Evolutionary conservation across 768 basidiomycete genomes (phyloP).

Genomic region (Tulasnella sp.): DNA sequence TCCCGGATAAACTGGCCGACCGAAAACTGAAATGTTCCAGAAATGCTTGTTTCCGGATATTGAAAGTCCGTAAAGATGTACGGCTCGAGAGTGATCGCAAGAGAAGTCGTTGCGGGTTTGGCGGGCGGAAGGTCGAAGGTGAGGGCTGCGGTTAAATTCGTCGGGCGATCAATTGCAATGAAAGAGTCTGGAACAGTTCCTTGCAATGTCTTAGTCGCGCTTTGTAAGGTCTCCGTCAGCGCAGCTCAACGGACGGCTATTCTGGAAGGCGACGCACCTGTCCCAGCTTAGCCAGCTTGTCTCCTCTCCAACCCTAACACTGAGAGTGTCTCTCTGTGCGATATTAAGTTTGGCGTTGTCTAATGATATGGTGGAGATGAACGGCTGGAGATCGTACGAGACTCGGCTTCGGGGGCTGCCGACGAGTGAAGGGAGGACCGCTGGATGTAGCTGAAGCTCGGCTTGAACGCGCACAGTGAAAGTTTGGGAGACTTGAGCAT

Average conservation of each 20-base stretch:
- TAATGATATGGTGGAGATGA: background rate
- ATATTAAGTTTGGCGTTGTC: background rate
- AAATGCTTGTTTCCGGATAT: background rate
- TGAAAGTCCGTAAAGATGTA: slow-evolving; percentile 17
- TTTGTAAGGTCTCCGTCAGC: background rate
- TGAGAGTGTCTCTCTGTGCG: background rate
- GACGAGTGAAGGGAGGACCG: background rate
- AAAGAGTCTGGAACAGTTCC: slow-evolving; percentile 12
- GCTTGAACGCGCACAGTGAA: slow-evolving; percentile 2
- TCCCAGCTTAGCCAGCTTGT: slow-evolving; percentile 16
- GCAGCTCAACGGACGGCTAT: background rate
- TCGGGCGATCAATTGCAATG: background rate
- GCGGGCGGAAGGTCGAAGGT: slow-evolving; percentile 10
- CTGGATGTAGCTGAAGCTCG: background rate
- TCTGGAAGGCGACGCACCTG: background rate
- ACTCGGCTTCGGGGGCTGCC: background rate
- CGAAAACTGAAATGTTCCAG: background rate
- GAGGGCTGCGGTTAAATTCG: slow-evolving; percentile 3
- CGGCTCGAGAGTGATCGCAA: slow-evolving; percentile 2
- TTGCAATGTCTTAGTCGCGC: background rate
- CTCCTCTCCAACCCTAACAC: background rate
- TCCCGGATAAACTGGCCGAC: background rate
- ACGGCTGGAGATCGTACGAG: slow-evolving; percentile 1
- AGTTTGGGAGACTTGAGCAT: background rate
- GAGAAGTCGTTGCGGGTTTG: background rate